Evolutionary conservation across 345 rosid genomes (phyloP).

Genomic region (Capsella bursapastoris): DNA sequence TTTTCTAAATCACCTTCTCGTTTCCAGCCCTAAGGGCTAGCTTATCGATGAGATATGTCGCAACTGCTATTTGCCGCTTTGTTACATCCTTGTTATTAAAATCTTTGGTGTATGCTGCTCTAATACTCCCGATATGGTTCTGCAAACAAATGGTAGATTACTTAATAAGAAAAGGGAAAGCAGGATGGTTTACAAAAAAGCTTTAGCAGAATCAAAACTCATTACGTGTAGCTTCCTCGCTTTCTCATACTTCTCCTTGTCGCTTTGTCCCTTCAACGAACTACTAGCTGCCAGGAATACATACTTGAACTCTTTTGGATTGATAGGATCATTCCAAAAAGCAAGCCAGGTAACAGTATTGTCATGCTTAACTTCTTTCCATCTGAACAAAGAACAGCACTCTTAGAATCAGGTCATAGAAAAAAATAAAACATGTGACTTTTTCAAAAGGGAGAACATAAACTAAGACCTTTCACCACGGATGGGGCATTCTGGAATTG

Average conservation of each 20-base stretch:
- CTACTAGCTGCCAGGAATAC: slow-evolving; percentile 98
- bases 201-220: slow-evolving; percentile 18
- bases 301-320: slow-evolving; percentile 92
- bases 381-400: slow-evolving; percentile 54
- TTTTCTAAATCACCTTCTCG: slow-evolving; percentile 73
- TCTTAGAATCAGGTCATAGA: slow-evolving; percentile 20
- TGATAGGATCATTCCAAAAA: slow-evolving; percentile 99
- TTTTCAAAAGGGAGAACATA: slow-evolving; percentile 2
- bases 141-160: slow-evolving; percentile 43
- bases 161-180: slow-evolving; percentile 6
- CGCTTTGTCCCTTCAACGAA: slow-evolving; percentile 96
- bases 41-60: slow-evolving; percentile 96
- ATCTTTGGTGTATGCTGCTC: slow-evolving; percentile 86
- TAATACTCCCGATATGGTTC: slow-evolving; percentile 77
- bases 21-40: slow-evolving; percentile 99
- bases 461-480: slow-evolving; percentile 81
- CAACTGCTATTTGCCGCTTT: slow-evolving; percentile 91
- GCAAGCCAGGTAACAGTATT: slow-evolving; percentile 99
- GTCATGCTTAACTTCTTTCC: slow-evolving; percentile 98
- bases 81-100: slow-evolving; percentile 71
- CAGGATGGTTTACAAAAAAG: slow-evolving; percentile 14
- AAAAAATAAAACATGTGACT: background rate
- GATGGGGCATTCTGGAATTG: slow-evolving; percentile 93
- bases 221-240: slow-evolving; percentile 92
- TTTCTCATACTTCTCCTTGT: slow-evolving; percentile 99